Evolutionary conservation across 371 early-diverging fungal genomes (phyloP).

Genomic region (Funneliformis caledonium): DNA sequence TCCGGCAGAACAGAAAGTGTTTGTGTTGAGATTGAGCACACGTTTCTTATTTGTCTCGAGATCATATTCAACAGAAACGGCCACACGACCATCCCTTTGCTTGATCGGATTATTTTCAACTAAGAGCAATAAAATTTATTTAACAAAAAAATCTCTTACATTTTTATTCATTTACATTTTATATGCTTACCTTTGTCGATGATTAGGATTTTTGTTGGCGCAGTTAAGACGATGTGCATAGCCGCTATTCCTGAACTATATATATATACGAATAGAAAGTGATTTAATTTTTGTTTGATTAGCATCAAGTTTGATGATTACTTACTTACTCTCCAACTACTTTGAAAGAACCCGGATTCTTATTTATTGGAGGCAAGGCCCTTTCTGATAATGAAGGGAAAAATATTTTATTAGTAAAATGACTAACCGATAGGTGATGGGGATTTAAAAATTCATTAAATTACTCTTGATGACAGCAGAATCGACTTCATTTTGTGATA

Average conservation of each 20-base stretch:
- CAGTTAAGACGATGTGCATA: constrained; percentile 2
- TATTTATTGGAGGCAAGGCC: neutral
- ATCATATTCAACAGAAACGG: constrained; percentile 54
- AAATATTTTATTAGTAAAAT: neutral
- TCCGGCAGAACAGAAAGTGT: constrained; percentile 69
- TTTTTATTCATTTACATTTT: neutral
- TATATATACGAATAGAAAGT: neutral
- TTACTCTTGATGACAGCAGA: neutral
- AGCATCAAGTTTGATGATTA: neutral
- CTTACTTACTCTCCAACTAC: neutral
- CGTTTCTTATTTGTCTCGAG: constrained; percentile 54
- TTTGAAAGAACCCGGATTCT: neutral
- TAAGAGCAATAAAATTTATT: neutral
- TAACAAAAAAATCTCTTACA: neutral
- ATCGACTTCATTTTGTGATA: neutral
- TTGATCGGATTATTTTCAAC: neutral
- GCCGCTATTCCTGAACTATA: neutral
- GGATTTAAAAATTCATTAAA: neutral
- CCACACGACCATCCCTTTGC: neutral
- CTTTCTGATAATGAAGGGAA: neutral
- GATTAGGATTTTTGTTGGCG: neutral
- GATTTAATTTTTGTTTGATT: too few relatives aligned
- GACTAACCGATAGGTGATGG: too few relatives aligned
- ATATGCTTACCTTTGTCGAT: constrained; percentile 23
- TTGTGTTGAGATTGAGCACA: constrained; percentile 56